Conservation (phyloP, 352 stramenopile genomes). For the Pythium plurisporium region DNA sequence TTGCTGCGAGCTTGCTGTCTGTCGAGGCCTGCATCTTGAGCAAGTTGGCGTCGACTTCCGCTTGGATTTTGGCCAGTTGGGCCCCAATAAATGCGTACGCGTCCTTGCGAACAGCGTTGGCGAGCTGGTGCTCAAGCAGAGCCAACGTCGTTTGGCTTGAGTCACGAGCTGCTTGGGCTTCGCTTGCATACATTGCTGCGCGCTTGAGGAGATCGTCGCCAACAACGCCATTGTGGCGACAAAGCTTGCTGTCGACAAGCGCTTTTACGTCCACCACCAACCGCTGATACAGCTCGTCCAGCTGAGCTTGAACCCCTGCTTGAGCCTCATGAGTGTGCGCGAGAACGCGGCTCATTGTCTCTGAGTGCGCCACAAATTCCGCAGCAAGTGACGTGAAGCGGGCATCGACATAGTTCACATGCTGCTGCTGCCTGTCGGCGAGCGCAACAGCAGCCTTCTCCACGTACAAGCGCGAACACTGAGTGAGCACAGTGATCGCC, state of each 20-base stretch:
- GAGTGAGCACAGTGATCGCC: neutral
- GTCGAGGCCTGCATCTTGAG: neutral
- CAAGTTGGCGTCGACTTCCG: neutral
- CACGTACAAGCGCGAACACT: neutral
- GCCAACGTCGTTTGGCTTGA: neutral
- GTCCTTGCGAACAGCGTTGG: neutral
- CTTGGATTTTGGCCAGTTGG: neutral
- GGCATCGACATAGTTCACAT: neutral
- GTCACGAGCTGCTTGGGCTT: neutral
- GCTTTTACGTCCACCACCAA: neutral
- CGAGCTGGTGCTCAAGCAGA: neutral
- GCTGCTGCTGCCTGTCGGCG: neutral
- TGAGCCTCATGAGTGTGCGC: neutral
- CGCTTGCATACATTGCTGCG: neutral
- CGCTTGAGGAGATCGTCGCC: neutral
- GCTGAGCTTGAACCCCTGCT: neutral
- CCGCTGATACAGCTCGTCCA: neutral
- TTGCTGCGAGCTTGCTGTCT: neutral
- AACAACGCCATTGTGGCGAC: neutral
- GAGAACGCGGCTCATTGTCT: neutral
- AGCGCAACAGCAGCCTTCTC: neutral
- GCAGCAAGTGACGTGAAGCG: neutral
- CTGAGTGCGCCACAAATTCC: neutral
- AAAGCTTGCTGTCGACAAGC: neutral
- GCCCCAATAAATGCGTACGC: neutral